These are phyloP conservation scores for Camelina neglecta DNA, from an alignment of 345 rosid genomes.

Conservation along the genomic window DNA sequence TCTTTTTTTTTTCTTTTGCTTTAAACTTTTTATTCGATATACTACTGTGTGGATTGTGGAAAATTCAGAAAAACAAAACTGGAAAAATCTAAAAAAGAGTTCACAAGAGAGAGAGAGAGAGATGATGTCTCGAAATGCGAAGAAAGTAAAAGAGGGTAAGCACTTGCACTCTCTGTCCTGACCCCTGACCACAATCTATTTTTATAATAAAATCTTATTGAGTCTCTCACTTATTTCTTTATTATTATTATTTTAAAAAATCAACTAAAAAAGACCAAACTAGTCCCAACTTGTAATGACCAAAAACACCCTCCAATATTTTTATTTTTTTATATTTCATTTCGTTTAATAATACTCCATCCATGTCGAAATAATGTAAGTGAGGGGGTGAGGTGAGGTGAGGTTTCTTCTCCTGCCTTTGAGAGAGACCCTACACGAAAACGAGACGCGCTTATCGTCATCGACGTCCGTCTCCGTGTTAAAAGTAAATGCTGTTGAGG, in stretches of 20 bases:
- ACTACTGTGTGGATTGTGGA: not conserved
- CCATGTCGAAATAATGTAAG: constrained; percentile 19
- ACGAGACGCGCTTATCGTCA: constrained; percentile 44
- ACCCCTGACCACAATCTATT: constrained; percentile 45
- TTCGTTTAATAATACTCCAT: not conserved
- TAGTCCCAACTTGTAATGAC: constrained; percentile 30
- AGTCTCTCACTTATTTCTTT: constrained; percentile 5
- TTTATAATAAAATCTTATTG: constrained; percentile 1
- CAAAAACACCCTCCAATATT: constrained; percentile 30
- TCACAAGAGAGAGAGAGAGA: constrained; percentile 24
- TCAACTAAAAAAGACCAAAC: constrained; percentile 13
- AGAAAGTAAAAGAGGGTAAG: constrained; percentile 37
- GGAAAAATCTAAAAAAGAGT: constrained; percentile 27
- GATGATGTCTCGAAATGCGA: constrained; percentile 42
- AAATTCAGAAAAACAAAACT: not conserved
- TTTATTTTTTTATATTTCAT: not conserved
- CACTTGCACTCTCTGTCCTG: constrained; percentile 47
- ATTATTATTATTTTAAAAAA: not conserved
- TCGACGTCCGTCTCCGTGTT: constrained; percentile 48
- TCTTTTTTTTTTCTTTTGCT: constrained; percentile 30
- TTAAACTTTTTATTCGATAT: constrained; percentile 38
- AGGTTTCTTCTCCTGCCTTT: constrained; percentile 41
- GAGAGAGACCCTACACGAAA: constrained; percentile 41
- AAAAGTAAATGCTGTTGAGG: constrained; percentile 42
- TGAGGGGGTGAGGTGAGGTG: constrained; percentile 10